A percentile compares a stretch with the other conserved stretches of the same genome.
phyloP scores from a whole-genome alignment of 495 filamentous ascomycete species.

The Glutinoglossum americanum region DNA sequence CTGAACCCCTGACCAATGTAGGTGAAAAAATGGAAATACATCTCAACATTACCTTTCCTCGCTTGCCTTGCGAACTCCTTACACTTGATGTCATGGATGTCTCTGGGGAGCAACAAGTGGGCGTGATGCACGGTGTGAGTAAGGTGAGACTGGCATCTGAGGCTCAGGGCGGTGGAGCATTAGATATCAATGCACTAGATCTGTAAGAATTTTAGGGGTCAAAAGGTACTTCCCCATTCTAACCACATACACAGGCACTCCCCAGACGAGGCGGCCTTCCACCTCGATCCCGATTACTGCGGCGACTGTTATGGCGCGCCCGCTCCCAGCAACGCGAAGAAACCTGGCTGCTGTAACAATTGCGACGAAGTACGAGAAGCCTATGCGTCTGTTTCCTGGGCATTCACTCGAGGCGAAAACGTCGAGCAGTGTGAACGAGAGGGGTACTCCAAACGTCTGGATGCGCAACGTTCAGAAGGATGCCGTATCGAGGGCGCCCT shows the following conservation, averaged over 20 bases:
- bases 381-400: constrained; percentile 74
- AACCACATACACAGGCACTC: constrained; percentile 26
- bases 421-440: constrained; percentile 93
- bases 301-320: constrained; percentile 79
- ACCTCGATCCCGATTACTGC: constrained; percentile 84
- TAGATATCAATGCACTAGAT: constrained; percentile 50
- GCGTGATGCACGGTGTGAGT: constrained; percentile 74
- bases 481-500: constrained; percentile 87
- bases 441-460: constrained; percentile 71
- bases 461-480: constrained; percentile 71
- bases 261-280: constrained; percentile 43
- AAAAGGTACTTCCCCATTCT: not conserved
- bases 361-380: constrained; percentile 92
- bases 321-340: constrained; percentile 42
- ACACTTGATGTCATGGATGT: constrained; percentile 99
- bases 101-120: constrained; percentile 83
- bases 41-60: constrained; percentile 91
- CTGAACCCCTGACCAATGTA: constrained; percentile 13
- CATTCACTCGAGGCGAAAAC: constrained; percentile 74
- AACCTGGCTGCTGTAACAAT: constrained; percentile 80
- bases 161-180: constrained; percentile 54
- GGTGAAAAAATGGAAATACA: constrained; percentile 97
- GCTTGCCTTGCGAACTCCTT: constrained; percentile 80
- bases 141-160: constrained; percentile 60
- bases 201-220: constrained; percentile 30